Percentiles rank a stretch among this genome's conserved stretches.
phyloP scores from a whole-genome alignment of 2,329 filamentous ascomycete species.

The Onygenales sp. region DNA sequence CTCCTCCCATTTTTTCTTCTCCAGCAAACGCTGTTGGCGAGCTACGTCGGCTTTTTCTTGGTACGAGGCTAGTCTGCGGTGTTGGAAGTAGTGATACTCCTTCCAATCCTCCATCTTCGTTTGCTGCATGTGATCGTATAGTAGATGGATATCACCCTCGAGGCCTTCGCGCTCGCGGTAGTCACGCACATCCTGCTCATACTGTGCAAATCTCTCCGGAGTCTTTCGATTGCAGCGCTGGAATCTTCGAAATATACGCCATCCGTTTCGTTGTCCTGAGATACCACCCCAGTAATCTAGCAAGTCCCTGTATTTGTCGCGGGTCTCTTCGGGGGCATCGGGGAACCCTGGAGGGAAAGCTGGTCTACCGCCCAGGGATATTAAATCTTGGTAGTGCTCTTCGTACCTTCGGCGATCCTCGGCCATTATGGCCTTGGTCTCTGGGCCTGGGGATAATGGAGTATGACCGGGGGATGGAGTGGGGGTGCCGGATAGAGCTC shows the following conservation, averaged over 20 bases:
- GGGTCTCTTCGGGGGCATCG: neutral
- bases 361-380: neutral
- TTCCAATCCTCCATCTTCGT: constrained; percentile 6
- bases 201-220: neutral
- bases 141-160: constrained; percentile 2
- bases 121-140: constrained; percentile 3
- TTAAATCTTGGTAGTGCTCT: neutral
- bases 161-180: constrained; percentile 3
- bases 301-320: neutral
- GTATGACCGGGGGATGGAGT: neutral
- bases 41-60: neutral
- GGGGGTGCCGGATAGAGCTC: neutral
- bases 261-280: neutral
- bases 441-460: neutral
- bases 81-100: constrained; percentile 4
- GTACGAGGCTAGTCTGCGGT: neutral
- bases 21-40: neutral
- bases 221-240: neutral
- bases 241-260: neutral
- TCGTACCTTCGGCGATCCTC: neutral
- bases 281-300: neutral
- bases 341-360: neutral
- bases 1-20: neutral
- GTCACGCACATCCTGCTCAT: neutral
- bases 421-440: neutral